Base-by-base conservation (phyloP, 805 yeast genomes). In the Kluyveromyces wickerhamii region DNA sequence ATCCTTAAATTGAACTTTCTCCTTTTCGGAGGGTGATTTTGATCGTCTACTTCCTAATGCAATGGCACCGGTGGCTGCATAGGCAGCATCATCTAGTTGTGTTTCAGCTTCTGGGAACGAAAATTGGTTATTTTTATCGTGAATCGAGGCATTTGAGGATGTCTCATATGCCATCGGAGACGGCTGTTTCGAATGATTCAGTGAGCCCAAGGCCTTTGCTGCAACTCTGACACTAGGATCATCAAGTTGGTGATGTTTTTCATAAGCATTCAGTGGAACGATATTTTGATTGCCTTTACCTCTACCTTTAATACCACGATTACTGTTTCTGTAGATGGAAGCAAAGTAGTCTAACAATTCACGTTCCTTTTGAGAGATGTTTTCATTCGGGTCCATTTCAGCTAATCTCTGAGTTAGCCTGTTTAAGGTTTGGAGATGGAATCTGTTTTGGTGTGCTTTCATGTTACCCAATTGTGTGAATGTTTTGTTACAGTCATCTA, bases 391-490 rank as follows among this genome's bases (percentile, higher is more conserved):
- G 14, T 77, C 73, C 35, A 77, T 59, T 43, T 74, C 77, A 1
- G 89, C 87, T 41, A 82, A 59, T 45, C 68, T 73, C 39, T 67
- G 72, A 1, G 94, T 83, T 52, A 87, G 63, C 21, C 64, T 65
- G 44, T 75, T 75, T 43, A 89, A 65, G 0, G 94, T 78, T 11
- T 72, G 73, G 43, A 77, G 59, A 57, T 87, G 97, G 52, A 87
- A 86, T 47, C 88, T 69, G 59, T 88, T 89, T 54, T 88, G 97
- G 58, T 89, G 97, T 1, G 94, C 83, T 59, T 89, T 88, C 66
- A 88, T 69, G 52, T 88, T 88, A 3, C 96, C 96, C 48, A 88
- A 66, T 62, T 88, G 97, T 1, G 96, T 83, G 51, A 88, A 88
- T 4, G 80, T 70, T 61, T 86, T 87, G 45, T 73, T 77, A 61